Conservation (phyloP, 495 filamentous ascomycete species). For the Penicillium silybi region DNA sequence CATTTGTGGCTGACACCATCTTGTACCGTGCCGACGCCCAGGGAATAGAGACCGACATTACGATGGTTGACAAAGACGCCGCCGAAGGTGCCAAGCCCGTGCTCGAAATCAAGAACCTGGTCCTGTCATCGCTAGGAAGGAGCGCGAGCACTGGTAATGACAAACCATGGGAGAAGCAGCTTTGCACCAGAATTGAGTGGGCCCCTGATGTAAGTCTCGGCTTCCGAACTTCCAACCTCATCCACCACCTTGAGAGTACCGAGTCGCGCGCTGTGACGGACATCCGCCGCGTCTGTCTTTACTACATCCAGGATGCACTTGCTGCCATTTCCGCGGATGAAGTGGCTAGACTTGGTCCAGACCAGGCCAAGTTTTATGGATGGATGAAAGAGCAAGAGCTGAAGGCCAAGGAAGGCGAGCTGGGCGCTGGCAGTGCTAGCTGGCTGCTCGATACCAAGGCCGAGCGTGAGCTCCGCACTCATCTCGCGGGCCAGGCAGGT, state of each 20-base stretch:
- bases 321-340: background rate
- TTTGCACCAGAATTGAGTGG: background rate
- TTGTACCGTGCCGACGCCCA: background rate
- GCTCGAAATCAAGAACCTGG: background rate
- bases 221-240: background rate
- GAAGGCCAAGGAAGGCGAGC: background rate
- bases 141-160: background rate
- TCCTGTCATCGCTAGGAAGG: background rate
- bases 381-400: background rate
- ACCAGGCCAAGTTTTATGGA: background rate
- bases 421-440: background rate
- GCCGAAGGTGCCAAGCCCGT: background rate
- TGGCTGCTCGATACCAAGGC: background rate
- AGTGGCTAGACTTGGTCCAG: background rate
- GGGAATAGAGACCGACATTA: background rate
- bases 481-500: background rate
- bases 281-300: background rate
- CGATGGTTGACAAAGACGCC: background rate
- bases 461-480: background rate
- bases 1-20: background rate
- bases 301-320: background rate
- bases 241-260: background rate
- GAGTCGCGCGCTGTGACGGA: background rate
- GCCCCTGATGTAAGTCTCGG: background rate
- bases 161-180: background rate